Conservation (phyloP, 2,329 filamentous ascomycete species). For the Cercospora zeina region DNA sequence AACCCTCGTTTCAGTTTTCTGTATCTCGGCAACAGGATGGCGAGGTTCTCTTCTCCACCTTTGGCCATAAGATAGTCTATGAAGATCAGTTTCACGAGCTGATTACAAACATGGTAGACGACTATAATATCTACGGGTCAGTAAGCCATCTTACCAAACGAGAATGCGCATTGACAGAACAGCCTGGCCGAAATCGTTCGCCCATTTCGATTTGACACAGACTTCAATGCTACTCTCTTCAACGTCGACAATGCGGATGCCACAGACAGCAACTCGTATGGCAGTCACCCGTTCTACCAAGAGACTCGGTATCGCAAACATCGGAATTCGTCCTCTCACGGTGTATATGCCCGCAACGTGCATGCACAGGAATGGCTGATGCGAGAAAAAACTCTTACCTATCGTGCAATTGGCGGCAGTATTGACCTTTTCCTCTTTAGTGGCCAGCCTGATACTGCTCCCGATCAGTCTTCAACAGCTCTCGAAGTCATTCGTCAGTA, state of each 20-base stretch:
- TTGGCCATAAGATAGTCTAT: constrained; percentile 35
- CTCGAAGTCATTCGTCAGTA: constrained; percentile 22
- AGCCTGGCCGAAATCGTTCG: constrained; percentile 30
- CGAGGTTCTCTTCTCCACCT: constrained; percentile 38
- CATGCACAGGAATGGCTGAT: constrained; percentile 41
- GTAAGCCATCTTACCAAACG: constrained; percentile 13
- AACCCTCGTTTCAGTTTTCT: constrained; percentile 37
- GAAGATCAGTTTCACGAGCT: constrained; percentile 40
- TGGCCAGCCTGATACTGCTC: constrained; percentile 49
- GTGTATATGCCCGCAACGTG: constrained; percentile 40
- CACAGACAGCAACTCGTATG: constrained; percentile 36
- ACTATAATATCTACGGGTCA: constrained; percentile 39
- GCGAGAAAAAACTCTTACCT: constrained; percentile 33
- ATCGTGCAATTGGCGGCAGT: constrained; percentile 38
- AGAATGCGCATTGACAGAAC: constrained; percentile 1
- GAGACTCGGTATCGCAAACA: constrained; percentile 37
- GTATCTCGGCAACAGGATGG: constrained; percentile 28
- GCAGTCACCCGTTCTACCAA: constrained; percentile 39
- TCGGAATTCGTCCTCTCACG: constrained; percentile 30
- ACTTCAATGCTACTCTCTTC: constrained; percentile 38
- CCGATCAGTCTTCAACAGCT: constrained; percentile 31
- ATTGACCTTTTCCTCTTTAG: constrained; percentile 77
- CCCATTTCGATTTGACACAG: constrained; percentile 34
- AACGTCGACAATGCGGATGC: constrained; percentile 33
- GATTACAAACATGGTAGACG: constrained; percentile 32